Evolutionary conservation across 2,329 filamentous ascomycete species (phyloP), one percentile per base, ranked within the genome.

Genomic region (Fusarium subtropicale): DNA sequence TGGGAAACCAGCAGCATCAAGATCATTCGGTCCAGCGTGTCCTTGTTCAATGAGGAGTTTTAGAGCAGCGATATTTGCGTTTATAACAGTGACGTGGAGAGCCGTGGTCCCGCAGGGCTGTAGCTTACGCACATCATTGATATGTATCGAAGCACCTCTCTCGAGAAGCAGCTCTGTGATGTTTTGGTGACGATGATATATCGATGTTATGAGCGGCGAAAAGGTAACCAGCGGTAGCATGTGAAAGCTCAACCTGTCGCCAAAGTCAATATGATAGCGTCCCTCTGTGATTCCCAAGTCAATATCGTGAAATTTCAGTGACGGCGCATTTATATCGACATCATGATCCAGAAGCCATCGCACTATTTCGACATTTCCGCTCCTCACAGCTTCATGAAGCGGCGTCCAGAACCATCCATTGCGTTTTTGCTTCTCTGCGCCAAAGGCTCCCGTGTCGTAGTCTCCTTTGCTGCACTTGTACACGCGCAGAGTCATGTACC

Each of bases 11-110:
- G 39, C 51, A 6, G 50, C 66, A 12, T 68, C 64, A 2, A 44
- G 34, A 13, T 60, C 66, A 30, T 68, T 64, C 13, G 66, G 64
- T 9, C 61, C 56, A 15, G 53, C 56, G 24, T 58, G n/a, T 34
- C 66, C 60, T 26, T 34, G 55, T 30, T 60, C 30, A 13, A 69
- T 20, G 4, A 69, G 38, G 20, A 59, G 36, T 30, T 16, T 63
- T 4, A 67, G 38, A 5, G 51, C 39, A 5, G 48, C 4, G 26
- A 60, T 31, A 15, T 67, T 67, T 1, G 55, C 66, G 15, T 51
- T 55, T n/a, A 64, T 46, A 10, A 64, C 56, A 5, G 66, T 56
- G 4, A 64, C 28, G 13, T 68, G 64, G 28, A 68, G 48, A 2
- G 64, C 66, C 6, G 64, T 64, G 1, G 56, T 64, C 9, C 64